phyloP scores from a whole-genome alignment of 1,139 yeast genomes.

The Candida glucosophila region DNA sequence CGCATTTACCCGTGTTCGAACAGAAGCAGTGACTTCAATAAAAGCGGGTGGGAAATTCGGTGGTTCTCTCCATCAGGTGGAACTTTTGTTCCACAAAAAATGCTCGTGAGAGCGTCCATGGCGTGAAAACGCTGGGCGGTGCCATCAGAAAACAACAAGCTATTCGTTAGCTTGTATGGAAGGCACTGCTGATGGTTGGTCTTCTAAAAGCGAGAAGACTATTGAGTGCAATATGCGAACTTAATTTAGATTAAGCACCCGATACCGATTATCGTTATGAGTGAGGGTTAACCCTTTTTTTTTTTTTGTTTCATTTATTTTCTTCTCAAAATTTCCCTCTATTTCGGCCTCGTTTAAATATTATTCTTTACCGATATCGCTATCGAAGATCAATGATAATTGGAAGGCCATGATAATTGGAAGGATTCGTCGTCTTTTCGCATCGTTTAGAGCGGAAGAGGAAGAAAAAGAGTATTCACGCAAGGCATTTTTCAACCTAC shows the following conservation, averaged over 20 bases:
- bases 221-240: constrained; percentile 78
- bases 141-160: constrained; percentile 55
- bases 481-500: constrained; percentile 70
- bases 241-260: constrained; percentile 44
- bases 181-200: constrained; percentile 74
- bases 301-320: too few relatives aligned
- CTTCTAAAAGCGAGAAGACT: constrained; percentile 32
- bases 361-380: too few relatives aligned
- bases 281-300: too few relatives aligned
- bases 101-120: constrained; percentile 64
- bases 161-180: constrained; percentile 44
- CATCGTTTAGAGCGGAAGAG: constrained; percentile 78
- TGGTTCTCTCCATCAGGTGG: constrained; percentile 50
- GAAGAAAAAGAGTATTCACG: constrained; percentile 74
- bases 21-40: constrained; percentile 11
- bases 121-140: constrained; percentile 70
- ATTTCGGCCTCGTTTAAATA: constrained; percentile 14
- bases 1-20: constrained; percentile 64
- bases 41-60: constrained; percentile 81
- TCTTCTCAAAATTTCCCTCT: too few relatives aligned
- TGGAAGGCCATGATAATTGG: constrained; percentile 40
- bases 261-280: constrained; percentile 71
- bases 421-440: constrained; percentile 67
- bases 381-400: not conserved
- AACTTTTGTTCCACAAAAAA: constrained; percentile 5